These are phyloP conservation scores for Dictyostelium intermedium DNA, from an alignment of 78 protist genomes.

Conservation along the genomic window DNA sequence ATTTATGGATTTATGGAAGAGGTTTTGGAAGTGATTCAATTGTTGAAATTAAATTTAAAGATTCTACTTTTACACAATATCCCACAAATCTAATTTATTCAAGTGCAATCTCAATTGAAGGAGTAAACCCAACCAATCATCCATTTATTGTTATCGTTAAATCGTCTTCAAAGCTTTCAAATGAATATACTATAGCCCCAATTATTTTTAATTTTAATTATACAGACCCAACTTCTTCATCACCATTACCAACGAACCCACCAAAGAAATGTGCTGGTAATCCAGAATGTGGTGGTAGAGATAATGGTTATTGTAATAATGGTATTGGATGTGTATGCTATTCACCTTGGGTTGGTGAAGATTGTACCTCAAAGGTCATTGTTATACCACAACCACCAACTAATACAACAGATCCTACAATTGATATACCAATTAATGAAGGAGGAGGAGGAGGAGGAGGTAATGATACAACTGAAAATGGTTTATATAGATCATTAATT, in stretches of 20 bases:
- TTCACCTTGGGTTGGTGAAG: background rate
- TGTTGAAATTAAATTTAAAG: background rate
- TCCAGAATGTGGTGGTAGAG: conserved; percentile 16
- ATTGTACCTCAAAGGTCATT: background rate
- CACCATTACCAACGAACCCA: background rate
- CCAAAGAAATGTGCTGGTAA: conserved; percentile 5
- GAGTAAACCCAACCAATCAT: background rate
- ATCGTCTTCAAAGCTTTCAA: background rate
- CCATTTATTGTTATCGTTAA: background rate
- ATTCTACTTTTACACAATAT: background rate
- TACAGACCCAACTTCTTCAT: background rate
- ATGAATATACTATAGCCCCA: background rate
- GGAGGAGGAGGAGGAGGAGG: background rate
- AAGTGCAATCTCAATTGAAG: background rate
- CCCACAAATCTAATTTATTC: background rate
- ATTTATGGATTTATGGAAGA: background rate
- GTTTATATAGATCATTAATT: background rate
- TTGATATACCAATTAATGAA: background rate
- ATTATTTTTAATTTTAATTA: background rate
- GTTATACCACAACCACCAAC: background rate
- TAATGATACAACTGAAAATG: background rate
- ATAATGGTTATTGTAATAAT: conserved; percentile 7
- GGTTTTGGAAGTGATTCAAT: background rate
- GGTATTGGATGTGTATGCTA: conserved; percentile 6
- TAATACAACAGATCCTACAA: background rate